Percentiles rank a stretch among this genome's conserved stretches.
Conservation (phyloP, 441 rosid species). For the Gossypium gossypioides region DNA sequence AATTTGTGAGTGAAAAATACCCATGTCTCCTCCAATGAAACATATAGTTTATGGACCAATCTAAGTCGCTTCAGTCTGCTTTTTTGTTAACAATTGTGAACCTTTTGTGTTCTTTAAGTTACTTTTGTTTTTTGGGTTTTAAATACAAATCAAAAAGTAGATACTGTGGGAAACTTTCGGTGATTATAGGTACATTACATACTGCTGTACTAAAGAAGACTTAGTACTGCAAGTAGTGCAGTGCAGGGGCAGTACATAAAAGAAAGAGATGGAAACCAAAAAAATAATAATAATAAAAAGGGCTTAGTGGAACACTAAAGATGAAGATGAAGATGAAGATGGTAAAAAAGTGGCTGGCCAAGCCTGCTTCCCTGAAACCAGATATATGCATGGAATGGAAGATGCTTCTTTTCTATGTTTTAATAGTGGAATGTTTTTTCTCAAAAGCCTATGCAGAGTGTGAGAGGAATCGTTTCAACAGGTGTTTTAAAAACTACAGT, state of each 20-base stretch:
- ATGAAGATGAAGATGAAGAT: background rate
- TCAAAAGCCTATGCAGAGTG: background rate
- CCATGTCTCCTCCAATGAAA: background rate
- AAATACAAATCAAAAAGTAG: background rate
- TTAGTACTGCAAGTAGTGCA: background rate
- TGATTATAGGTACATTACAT: background rate
- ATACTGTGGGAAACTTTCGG: slow-evolving; percentile 2
- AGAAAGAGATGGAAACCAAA: background rate
- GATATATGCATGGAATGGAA: background rate
- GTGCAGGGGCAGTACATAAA: background rate
- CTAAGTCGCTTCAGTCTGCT: background rate
- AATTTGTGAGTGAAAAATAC: background rate
- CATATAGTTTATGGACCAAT: background rate
- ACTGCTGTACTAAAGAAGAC: background rate
- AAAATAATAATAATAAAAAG: background rate
- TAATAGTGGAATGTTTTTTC: background rate
- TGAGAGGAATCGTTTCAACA: background rate
- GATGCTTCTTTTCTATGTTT: background rate
- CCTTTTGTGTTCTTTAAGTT: background rate
- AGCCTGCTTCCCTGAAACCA: background rate
- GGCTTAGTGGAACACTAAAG: background rate
- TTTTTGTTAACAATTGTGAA: background rate
- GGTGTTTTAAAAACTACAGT: background rate
- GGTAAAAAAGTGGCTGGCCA: background rate
- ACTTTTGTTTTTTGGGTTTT: background rate